Base-by-base conservation (phyloP, 2,329 filamentous ascomycete genomes). In the Magnaporthiopsis incrustans region DNA sequence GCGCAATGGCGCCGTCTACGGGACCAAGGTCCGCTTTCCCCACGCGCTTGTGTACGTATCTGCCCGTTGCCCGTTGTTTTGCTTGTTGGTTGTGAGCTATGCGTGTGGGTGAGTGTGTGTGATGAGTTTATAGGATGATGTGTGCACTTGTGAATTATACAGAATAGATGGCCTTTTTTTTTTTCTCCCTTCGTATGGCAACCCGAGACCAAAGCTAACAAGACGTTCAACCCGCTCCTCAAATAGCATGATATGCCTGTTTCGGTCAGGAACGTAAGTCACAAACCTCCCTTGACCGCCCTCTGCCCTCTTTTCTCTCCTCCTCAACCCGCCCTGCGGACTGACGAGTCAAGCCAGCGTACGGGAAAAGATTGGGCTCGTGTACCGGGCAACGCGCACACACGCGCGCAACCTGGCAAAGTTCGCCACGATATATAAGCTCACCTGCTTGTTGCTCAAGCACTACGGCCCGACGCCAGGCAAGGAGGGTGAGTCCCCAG, bases 1-100 rank as follows among this genome's bases (percentile, higher is more conserved):
- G 69, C 92, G 95, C 78, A 99, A 98, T 86, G 95, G 95, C 76
- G 88, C 93, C 69, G 92, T 99, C 67, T 99, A 99, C 78, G 95
- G 95, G 66, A 87, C 91, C 71, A 98, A 98, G 85, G 92, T 99
- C 77, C 93, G 95, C 68, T 98, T 99, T 79, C 95, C 95, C 68
- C 95, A 99, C 79, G 95, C 95, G 66, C 84, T 99, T 70, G 95
- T 99, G 81, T 83, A 77, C 67, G 80, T 68, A 35, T 18, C 18
- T 11, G 10, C 33, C 12, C 33, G 10, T 8, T 12, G 10, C 12
- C 33, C 15, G 33, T 35, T 2, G 11, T 44, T 3, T 11, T 12
- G 33, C 11, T 35, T 44, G 38, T 44, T 44, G 38, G 38, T 2
- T 15, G 1, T 44, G 15, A 18, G 4, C 15, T 44, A 44, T 44